These are phyloP conservation scores for Lentinula lateritia DNA, from an alignment of 768 basidiomycete genomes.

Conservation along the genomic window DNA sequence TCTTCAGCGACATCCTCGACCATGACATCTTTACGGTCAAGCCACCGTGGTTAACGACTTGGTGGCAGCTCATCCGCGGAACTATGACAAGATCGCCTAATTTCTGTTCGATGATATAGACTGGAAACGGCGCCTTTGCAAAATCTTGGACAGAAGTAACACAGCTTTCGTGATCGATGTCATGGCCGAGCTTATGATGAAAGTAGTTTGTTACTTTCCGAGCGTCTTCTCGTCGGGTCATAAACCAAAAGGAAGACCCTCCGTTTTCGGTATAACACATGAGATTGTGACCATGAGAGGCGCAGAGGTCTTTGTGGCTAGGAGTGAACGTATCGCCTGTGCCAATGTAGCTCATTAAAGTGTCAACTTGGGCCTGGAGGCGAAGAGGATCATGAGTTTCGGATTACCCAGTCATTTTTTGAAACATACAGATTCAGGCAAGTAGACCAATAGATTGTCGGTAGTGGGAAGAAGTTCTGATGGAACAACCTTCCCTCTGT, in stretches of 20 bases:
- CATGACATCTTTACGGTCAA: conserved; percentile 81
- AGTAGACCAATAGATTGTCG: conserved; percentile 53
- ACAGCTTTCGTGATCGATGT: conserved; percentile 73
- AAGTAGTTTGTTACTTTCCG: conserved; percentile 56
- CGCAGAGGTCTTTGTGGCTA: conserved; percentile 81
- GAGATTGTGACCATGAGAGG: conserved; percentile 79
- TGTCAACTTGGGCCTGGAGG: conserved; percentile 41
- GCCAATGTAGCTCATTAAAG: conserved; percentile 83
- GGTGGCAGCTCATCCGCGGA: conserved; percentile 77
- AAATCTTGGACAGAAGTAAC: conserved; percentile 60
- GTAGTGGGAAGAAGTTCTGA: conserved; percentile 44
- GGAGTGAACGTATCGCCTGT: conserved; percentile 81
- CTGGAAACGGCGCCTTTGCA: conserved; percentile 55
- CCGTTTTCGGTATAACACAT: conserved; percentile 76
- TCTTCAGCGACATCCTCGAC: conserved; percentile 76
- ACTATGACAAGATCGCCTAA: conserved; percentile 78
- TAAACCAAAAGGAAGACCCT: conserved; percentile 83
- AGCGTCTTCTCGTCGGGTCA: conserved; percentile 63
- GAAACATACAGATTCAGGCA: conserved; percentile 44
- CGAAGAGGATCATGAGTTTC: neutral
- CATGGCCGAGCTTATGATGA: conserved; percentile 39
- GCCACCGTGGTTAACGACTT: conserved; percentile 77
- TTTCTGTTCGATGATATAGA: conserved; percentile 70
- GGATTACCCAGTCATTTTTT: neutral
- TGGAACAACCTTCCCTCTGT: conserved; percentile 43